Conservation (phyloP, 164 flowering plant species). For the Chimonanthus salicifolius region DNA sequence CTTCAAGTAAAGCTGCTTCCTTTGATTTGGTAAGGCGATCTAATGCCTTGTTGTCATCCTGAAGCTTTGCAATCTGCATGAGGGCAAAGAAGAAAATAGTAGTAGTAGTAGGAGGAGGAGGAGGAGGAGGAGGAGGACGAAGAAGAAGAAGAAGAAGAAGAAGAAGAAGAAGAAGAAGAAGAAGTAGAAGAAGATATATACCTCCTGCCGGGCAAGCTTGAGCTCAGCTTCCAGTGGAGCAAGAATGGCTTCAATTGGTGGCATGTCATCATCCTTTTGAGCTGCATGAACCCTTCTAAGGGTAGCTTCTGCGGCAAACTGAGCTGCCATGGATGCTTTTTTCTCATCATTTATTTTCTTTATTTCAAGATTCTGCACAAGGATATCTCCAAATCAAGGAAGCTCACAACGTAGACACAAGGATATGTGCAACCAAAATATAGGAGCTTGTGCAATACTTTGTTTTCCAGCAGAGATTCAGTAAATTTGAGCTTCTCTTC, state of each 20-base stretch:
- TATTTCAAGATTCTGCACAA: conserved; percentile 59
- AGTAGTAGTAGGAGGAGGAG: no score
- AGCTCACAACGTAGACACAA: conserved; percentile 3
- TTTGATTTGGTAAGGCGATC: conserved; percentile 76
- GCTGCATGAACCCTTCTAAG: conserved; percentile 80
- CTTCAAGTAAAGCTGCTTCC: conserved; percentile 74
- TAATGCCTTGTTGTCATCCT: conserved; percentile 68
- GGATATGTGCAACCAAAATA: not conserved
- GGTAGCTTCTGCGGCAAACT: conserved; percentile 84
- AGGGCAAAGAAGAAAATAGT: not conserved
- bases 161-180: not conserved
- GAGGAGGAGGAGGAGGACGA: no score
- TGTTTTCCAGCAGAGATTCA: conserved; percentile 58
- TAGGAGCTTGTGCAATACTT: conserved; percentile 25
- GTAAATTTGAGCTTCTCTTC: conserved; percentile 57
- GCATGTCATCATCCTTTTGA: conserved; percentile 81
- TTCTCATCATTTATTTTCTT: conserved; percentile 76
- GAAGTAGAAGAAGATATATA: conserved; percentile 8
- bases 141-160: not conserved
- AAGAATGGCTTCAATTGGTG: conserved; percentile 77
- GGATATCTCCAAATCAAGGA: not conserved
- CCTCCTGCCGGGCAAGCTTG: conserved; percentile 60
- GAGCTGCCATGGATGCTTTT: conserved; percentile 65
- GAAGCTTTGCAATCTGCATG: conserved; percentile 38
- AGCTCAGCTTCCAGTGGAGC: conserved; percentile 81